Conservation (phyloP, 495 filamentous ascomycete species). For the Lophium mytilinum region DNA sequence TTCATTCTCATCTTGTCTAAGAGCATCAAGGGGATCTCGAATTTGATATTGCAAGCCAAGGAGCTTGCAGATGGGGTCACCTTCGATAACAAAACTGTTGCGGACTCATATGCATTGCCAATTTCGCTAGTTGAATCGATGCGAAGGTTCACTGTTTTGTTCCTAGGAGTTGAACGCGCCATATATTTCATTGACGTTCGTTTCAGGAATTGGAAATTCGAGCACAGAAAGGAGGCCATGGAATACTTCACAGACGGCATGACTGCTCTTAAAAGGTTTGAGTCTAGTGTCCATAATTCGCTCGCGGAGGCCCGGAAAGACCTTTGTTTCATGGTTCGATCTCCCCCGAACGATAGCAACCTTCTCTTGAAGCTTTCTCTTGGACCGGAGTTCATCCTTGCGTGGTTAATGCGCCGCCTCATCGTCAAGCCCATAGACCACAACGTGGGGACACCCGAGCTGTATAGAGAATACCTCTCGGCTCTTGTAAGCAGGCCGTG, state of each 20-base stretch:
- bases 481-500: slow-evolving; percentile 4
- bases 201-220: not conserved
- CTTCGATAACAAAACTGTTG: slow-evolving; percentile 5
- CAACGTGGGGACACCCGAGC: slow-evolving; percentile 7
- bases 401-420: not conserved
- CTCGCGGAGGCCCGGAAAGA: slow-evolving; percentile 5
- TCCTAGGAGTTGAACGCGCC: slow-evolving; percentile 12
- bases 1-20: not conserved
- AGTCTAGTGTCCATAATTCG: not conserved
- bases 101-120: slow-evolving; percentile 10
- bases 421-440: slow-evolving; percentile 14
- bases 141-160: slow-evolving; percentile 5
- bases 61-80: slow-evolving; percentile 12
- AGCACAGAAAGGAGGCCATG: not conserved
- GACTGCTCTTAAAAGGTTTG: slow-evolving; percentile 8
- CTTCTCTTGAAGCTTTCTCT: slow-evolving; percentile 3
- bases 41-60: not conserved
- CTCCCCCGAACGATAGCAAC: not conserved
- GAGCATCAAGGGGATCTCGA: not conserved
- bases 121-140: slow-evolving; percentile 3
- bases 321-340: slow-evolving; percentile 12
- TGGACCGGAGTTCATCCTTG: slow-evolving; percentile 9
- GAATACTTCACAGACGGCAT: slow-evolving; percentile 3
- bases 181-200: slow-evolving; percentile 3
- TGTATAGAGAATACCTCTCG: slow-evolving; percentile 19